Conservation (phyloP, 805 yeast species). For the Metschnikowia borealis region DNA sequence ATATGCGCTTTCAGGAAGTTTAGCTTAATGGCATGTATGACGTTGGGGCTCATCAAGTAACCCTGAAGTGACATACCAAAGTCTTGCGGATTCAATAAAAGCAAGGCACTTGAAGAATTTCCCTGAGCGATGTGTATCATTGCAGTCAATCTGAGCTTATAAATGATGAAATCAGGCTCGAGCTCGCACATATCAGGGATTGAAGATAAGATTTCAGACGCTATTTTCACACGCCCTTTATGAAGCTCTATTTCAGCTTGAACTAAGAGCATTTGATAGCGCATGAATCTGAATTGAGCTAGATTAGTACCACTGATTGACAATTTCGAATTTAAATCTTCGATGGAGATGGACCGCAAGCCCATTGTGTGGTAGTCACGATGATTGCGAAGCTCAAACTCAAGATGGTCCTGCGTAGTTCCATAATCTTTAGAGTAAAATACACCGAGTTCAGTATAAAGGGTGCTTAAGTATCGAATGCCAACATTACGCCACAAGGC, state of each 20-base stretch:
- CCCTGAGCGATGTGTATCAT: conserved; percentile 14
- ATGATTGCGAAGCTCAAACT: conserved; percentile 34
- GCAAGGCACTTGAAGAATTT: conserved; percentile 21
- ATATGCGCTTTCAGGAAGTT: conserved; percentile 46
- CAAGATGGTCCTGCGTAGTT: conserved; percentile 7
- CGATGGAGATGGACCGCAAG: not conserved
- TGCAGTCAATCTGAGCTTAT: conserved; percentile 7
- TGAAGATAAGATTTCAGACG: conserved; percentile 31
- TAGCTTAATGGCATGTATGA: conserved; percentile 43
- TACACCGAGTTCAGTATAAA: conserved; percentile 47
- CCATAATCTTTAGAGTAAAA: conserved; percentile 32
- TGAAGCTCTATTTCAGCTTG: conserved; percentile 33
- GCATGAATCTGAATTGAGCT: conserved; percentile 40
- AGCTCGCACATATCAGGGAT: conserved; percentile 22
- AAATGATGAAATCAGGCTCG: conserved; percentile 7
- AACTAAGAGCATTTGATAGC: conserved; percentile 38
- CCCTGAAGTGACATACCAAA: not conserved
- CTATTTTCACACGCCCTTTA: conserved; percentile 34
- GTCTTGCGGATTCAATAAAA: not conserved
- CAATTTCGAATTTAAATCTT: not conserved
- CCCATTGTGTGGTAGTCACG: conserved; percentile 24
- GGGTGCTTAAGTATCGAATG: conserved; percentile 39
- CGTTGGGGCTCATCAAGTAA: conserved; percentile 21
- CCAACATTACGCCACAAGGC: conserved; percentile 54
- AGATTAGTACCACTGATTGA: conserved; percentile 16